Evolutionary conservation across 805 yeast species (phyloP).

Genomic region (Saccharomycopsis amapae): DNA sequence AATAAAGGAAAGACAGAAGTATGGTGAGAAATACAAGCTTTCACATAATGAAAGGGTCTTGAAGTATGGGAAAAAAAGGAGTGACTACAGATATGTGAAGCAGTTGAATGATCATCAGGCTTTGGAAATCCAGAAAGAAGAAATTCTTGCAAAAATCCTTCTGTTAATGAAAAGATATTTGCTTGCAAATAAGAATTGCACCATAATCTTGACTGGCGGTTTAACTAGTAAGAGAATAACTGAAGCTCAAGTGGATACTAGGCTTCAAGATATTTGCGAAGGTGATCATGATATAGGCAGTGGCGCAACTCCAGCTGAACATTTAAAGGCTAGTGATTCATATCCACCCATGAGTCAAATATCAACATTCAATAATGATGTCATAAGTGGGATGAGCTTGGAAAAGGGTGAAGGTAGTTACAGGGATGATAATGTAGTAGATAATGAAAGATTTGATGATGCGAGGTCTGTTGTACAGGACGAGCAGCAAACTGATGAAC

Average conservation of each 20-base stretch:
- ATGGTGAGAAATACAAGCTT: slow-evolving; percentile 13
- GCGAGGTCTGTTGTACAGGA: neutral
- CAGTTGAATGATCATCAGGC: slow-evolving; percentile 6
- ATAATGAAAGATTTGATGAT: too few relatives aligned
- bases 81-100: neutral
- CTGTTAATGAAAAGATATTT: slow-evolving; percentile 9
- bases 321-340: too few relatives aligned
- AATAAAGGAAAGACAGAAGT: slow-evolving; percentile 14
- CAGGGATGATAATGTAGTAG: too few relatives aligned
- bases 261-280: neutral
- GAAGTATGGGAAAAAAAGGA: slow-evolving; percentile 16
- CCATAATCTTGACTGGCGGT: slow-evolving; percentile 12
- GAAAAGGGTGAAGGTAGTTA: too few relatives aligned
- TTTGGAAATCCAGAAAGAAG: slow-evolving; percentile 9
- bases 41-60: slow-evolving; percentile 8
- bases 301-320: too few relatives aligned
- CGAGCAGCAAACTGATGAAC: neutral
- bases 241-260: neutral
- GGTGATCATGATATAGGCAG: neutral
- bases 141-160: slow-evolving; percentile 3
- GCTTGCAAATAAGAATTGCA: slow-evolving; percentile 9
- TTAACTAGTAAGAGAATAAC: neutral
- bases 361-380: too few relatives aligned
- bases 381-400: neutral
- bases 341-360: too few relatives aligned